Percentiles rank a stretch among this genome's conserved stretches.
Conservation (phyloP, 768 basidiomycete genomes). For the Cystobasidiopsis lactophilus region DNA sequence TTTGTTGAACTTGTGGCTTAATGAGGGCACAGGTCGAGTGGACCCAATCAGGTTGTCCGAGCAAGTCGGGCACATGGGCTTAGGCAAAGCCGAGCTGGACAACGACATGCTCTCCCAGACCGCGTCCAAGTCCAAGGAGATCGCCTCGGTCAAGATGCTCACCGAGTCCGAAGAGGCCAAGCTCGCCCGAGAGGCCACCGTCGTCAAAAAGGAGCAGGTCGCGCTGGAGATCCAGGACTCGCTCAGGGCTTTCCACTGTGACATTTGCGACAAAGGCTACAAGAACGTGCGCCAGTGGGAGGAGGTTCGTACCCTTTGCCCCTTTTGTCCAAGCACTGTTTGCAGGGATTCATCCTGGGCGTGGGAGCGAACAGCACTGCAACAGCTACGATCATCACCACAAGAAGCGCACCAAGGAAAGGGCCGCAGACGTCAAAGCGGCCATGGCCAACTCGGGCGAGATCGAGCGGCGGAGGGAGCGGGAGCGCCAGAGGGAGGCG, state of each 20-base stretch:
- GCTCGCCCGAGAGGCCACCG: not conserved
- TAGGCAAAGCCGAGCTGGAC: slow-evolving; percentile 7
- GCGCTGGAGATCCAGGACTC: not conserved
- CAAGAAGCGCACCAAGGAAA: slow-evolving; percentile 9
- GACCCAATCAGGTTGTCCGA: slow-evolving; percentile 8
- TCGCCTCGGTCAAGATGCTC: slow-evolving; percentile 7
- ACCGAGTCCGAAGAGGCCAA: slow-evolving; percentile 4
- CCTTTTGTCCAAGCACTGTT: not conserved
- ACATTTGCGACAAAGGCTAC: slow-evolving; percentile 9
- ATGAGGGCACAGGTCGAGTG: slow-evolving; percentile 1
- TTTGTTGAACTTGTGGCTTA: too few relatives aligned
- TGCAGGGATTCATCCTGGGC: not conserved
- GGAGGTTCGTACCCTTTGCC: not conserved
- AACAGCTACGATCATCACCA: slow-evolving; percentile 6
- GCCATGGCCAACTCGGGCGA: slow-evolving; percentile 1
- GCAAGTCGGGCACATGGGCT: slow-evolving; percentile 1
- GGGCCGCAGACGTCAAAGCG: not conserved
- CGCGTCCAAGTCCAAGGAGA: not conserved
- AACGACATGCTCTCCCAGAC: slow-evolving; percentile 4
- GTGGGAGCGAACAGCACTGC: not conserved
- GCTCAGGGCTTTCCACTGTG: slow-evolving; percentile 5
- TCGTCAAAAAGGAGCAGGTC: not conserved
- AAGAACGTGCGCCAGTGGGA: slow-evolving; percentile 5
- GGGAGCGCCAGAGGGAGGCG: slow-evolving; percentile 7
- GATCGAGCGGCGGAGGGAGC: slow-evolving; percentile 6